Conservation (phyloP, 352 stramenopile genomes). For the Phytophthora tentaculata region DNA sequence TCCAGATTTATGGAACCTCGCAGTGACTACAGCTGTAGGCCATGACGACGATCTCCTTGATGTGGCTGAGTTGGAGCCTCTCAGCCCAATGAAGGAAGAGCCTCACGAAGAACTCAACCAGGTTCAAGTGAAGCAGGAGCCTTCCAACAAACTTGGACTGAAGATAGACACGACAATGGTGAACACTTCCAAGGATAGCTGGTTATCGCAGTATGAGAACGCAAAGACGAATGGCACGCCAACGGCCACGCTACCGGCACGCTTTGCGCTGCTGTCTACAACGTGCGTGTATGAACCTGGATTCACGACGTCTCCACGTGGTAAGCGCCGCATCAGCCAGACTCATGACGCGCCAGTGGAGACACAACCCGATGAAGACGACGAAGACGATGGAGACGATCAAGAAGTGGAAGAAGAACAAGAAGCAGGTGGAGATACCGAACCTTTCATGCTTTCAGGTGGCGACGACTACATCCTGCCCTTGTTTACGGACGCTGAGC, state of each 20-base stretch:
- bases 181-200: conserved; percentile 24
- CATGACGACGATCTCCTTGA: conserved; percentile 43
- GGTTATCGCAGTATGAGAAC: conserved; percentile 26
- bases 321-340: conserved; percentile 45
- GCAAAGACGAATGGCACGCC: conserved; percentile 31
- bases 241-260: conserved; percentile 35
- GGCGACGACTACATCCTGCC: conserved; percentile 43
- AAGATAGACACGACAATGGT: conserved; percentile 32
- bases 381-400: conserved; percentile 15
- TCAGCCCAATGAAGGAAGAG: conserved; percentile 39
- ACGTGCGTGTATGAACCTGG: conserved; percentile 42
- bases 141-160: conserved; percentile 18
- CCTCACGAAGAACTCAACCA: conserved; percentile 9
- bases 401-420: conserved; percentile 20
- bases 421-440: conserved; percentile 17
- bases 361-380: conserved; percentile 13
- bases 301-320: conserved; percentile 42
- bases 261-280: conserved; percentile 40
- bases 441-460: conserved; percentile 39
- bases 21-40: conserved; percentile 15
- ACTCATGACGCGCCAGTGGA: conserved; percentile 14
- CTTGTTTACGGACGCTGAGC: conserved; percentile 50
- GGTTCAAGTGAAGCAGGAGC: conserved; percentile 27
- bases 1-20: conserved; percentile 37
- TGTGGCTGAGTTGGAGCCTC: conserved; percentile 29